phyloP scores from a whole-genome alignment of 805 yeast genomes.

The Vanderwaltozyma polyspora region DNA sequence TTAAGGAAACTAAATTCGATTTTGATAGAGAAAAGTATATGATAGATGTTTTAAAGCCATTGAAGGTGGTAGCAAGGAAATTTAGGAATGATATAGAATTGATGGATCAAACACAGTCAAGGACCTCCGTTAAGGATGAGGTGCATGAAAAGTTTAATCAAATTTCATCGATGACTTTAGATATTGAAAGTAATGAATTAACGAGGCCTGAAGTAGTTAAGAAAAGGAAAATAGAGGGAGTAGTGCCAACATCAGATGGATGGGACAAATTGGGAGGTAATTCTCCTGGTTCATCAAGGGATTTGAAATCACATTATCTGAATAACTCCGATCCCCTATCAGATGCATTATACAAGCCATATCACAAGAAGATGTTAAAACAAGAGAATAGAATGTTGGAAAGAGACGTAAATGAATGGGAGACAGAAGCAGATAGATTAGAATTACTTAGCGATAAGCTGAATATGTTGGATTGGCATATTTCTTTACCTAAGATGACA shows the following conservation, averaged over 20 bases:
- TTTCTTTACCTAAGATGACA: constrained; percentile 37
- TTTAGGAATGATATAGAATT: too few species aligned
- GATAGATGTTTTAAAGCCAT: constrained; percentile 9
- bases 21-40: constrained; percentile 26
- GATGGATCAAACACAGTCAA: too few species aligned
- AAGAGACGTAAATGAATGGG: constrained; percentile 32
- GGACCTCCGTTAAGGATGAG: too few species aligned
- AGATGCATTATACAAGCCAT: constrained; percentile 33
- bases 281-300: too few species aligned
- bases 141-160: too few species aligned
- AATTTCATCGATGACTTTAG: too few species aligned
- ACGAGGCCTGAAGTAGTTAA: too few species aligned
- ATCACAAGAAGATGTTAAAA: constrained; percentile 50
- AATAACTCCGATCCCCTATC: constrained; percentile 43
- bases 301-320: too few species aligned
- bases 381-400: constrained; percentile 59
- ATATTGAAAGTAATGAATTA: too few species aligned
- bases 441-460: constrained; percentile 33
- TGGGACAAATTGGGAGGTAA: too few species aligned
- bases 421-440: constrained; percentile 45
- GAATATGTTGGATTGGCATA: constrained; percentile 37
- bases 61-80: constrained; percentile 7
- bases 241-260: too few species aligned
- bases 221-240: too few species aligned
- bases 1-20: constrained; percentile 22